Base-by-base conservation (phyloP, 306 rosid genomes). In the Lablab purpureus region DNA sequence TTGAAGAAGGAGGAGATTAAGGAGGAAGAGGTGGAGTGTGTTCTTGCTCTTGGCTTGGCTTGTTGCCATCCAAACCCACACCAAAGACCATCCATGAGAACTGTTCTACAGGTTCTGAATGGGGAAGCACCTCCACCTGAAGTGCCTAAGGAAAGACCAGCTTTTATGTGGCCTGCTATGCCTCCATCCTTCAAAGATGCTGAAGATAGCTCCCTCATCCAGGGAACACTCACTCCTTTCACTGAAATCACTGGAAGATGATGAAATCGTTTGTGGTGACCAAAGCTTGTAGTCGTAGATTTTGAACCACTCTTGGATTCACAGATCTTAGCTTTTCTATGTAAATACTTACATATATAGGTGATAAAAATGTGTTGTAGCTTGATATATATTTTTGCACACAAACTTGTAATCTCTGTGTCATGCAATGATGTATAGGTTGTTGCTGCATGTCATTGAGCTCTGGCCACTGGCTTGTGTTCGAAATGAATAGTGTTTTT, bases 41-140 rank as follows among this genome's bases (percentile, higher is more conserved):
- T 87, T 75, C 71, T 93, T 81, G 52, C 79, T 58, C 60, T 93
- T 73, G 98, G 97, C 0, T 87, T 93, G 74, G 87, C 94, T 3
- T 93, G 98, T 11, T 93, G 98, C 65, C 91, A 93, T 81, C 98
- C 98, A 18, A 91, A 91, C 34, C 97, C 93, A 7, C 83, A 85
- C n/a, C 41, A 76, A 6, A 88, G 97, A 74, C 98, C 98, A 4
- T 84, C 90, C 0, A 91, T 91, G 90, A 86, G 75, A 37, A 88
- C 81, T 36, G 92, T 87, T 21, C 56, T 89, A 22, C 86, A 83
- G 78, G 97, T 93, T 67, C 86, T 93, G 2, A 78, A 74, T 21
- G 91, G 92, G 22, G 91, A 91, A 73, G 87, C 49, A 23, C 36
- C 85, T 40, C 90, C 89, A 30, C 94, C 93, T 1, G 7, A 2